Percentiles rank a stretch among this genome's conserved stretches.
phyloP scores from a whole-genome alignment of 257 asterid species.

The Asclepias syriaca region DNA sequence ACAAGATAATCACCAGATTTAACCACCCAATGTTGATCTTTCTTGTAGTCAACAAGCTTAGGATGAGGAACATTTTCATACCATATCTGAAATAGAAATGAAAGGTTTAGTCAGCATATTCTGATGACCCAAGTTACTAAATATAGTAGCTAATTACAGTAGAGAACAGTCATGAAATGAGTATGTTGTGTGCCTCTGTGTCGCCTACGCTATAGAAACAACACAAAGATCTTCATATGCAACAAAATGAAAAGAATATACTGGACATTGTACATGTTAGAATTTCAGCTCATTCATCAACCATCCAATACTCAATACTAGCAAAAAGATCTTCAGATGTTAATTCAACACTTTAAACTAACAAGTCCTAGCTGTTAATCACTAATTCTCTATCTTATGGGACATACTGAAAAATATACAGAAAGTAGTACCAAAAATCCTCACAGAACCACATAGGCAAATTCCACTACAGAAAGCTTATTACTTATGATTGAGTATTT shows the following conservation, averaged over 20 bases:
- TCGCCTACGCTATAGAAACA: background rate
- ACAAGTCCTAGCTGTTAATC: too few species aligned
- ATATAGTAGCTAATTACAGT: background rate
- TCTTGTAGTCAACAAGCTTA: constrained; percentile 87
- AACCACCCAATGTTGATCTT: constrained; percentile 82
- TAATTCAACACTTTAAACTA: too few species aligned
- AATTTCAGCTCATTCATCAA: background rate
- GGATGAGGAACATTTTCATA: constrained; percentile 92
- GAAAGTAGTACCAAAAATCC: background rate
- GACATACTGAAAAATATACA: background rate
- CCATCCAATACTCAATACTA: background rate
- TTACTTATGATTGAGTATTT: background rate
- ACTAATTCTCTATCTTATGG: too few species aligned
- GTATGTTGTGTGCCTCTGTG: background rate
- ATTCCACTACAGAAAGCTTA: background rate
- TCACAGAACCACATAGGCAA: background rate
- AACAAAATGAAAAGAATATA: background rate
- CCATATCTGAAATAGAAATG: constrained; percentile 58
- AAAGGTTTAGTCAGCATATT: background rate
- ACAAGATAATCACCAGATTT: constrained; percentile 59
- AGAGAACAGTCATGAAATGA: background rate
- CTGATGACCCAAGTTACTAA: background rate
- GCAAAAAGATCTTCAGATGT: background rate
- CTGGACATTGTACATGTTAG: too few species aligned
- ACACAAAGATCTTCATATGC: background rate